Evolutionary conservation across 192 early-diverging fungal species (phyloP), one percentile per base, ranked within the genome.

Genomic region (Linnemannia zychae): DNA sequence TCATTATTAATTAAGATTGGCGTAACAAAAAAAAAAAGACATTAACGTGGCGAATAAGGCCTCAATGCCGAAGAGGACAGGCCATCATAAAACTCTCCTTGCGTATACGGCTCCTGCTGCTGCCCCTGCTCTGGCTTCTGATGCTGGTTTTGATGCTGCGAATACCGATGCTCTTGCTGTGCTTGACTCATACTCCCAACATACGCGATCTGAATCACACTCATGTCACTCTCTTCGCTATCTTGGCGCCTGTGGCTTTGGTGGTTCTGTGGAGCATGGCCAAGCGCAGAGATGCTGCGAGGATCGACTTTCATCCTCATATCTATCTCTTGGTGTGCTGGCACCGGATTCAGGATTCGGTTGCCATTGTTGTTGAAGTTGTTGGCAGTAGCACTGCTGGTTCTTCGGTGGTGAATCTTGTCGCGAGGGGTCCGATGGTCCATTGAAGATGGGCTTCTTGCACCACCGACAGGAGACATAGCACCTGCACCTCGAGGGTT

Each of bases 191-290:
- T 38, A 20, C 20, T 31, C 22, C 75, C 71, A 6, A 67, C 44
- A 34, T 84, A 78, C 3, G 71, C 75, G 57, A 82, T 73, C 1
- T 75, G 75, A 22, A 78, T 78, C 13, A 84, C 67, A 18, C 66
- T 57, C 20, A 76, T 66, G 28, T 84, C 72, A 31, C 57, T 49
- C 47, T 57, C 76, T 0, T 63, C 31, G 11, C 69, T 70, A 17
- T 73, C 15, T 17, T 38, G 72, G 52, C 36, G 16, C 46, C 7
- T 40, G 22, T 28, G n/a, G 9, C 40, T 9, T 24, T 48, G 69
- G 24, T 38, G 24, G 0, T 5, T 40, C 9, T 46, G 40, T 2
- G n/a, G 78, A 49, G 33, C 20, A 40, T 63, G n/a, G 15, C 49
- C 34, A 44, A 28, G 50, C 16, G 71, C 65, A n/a, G 28, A 44